These are phyloP conservation scores for Cutaneotrichosporon sp. DNA, from an alignment of 1,284 basidiomycete genomes.

Conservation along the genomic window DNA sequence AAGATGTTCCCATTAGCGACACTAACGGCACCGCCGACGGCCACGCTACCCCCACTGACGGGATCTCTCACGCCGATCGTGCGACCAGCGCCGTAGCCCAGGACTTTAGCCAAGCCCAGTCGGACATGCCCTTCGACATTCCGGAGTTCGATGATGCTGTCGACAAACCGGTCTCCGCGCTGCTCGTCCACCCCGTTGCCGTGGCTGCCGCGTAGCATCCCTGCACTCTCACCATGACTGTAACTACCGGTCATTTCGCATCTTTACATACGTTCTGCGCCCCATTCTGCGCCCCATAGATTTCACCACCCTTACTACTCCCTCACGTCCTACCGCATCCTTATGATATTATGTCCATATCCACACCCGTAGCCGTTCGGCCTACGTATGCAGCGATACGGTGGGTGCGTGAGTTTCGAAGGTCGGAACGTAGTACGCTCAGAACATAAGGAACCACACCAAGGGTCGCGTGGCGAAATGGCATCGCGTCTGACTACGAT, in stretches of 20 bases:
- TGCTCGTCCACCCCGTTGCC: not conserved
- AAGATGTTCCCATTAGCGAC: not conserved
- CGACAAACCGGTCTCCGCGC: not conserved
- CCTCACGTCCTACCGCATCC: not conserved
- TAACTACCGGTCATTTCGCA: too few relatives aligned
- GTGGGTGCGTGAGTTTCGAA: too few relatives aligned
- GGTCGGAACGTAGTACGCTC: too few relatives aligned
- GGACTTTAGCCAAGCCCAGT: too few relatives aligned
- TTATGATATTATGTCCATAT: not conserved
- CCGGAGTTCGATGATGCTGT: not conserved
- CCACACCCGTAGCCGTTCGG: too few relatives aligned
- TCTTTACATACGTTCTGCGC: not conserved
- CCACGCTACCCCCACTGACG: not conserved
- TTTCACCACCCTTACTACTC: not conserved
- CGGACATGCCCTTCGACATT: not conserved
- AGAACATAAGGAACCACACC: too few relatives aligned
- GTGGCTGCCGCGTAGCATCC: not conserved
- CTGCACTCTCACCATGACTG: not conserved
- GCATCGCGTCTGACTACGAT: slow-evolving; percentile 11
- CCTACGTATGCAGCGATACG: too few relatives aligned
- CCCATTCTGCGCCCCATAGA: not conserved
- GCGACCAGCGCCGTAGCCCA: not conserved
- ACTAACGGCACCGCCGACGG: not conserved
- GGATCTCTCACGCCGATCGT: not conserved
- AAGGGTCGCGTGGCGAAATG: slow-evolving; percentile 10